Evolutionary conservation across 176 grass and related monocot species (phyloP).

Genomic region (Oryza longistaminata): DNA sequence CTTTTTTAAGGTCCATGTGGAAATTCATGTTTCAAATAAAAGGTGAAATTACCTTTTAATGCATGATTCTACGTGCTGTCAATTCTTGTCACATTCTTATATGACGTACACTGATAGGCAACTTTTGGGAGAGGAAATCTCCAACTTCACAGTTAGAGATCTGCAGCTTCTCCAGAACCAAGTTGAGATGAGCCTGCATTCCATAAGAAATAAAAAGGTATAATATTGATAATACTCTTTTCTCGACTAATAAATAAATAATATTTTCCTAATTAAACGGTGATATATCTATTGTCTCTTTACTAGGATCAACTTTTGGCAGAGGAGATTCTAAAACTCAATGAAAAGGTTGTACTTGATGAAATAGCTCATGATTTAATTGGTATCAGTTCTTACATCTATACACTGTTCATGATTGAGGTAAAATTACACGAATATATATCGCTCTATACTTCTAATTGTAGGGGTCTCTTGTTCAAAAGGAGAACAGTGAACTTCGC

Average conservation of each 20-base stretch:
- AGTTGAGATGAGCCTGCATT: slow-evolving; percentile 32
- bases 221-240: background rate
- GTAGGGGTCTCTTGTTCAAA: slow-evolving; percentile 16
- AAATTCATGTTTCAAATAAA: background rate
- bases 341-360: slow-evolving; percentile 35
- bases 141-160: slow-evolving; percentile 21
- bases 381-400: background rate
- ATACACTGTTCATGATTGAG: background rate
- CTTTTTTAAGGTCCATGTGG: no score
- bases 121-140: slow-evolving; percentile 39
- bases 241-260: background rate
- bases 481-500: slow-evolving; percentile 28
- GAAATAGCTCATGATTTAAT: background rate
- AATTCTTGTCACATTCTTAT: background rate
- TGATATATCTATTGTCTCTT: background rate
- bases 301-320: slow-evolving; percentile 28
- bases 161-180: slow-evolving; percentile 36
- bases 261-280: background rate
- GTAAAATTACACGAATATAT: background rate
- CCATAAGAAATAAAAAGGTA: slow-evolving; percentile 40
- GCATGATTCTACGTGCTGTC: background rate
- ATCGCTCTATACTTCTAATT: background rate
- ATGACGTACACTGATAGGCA: background rate
- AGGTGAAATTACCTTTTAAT: background rate
- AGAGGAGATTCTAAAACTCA: slow-evolving; percentile 28